These are phyloP conservation scores for Neofusicoccum parvum DNA, from an alignment of 2,329 filamentous ascomycete genomes.

Conservation along the genomic window DNA sequence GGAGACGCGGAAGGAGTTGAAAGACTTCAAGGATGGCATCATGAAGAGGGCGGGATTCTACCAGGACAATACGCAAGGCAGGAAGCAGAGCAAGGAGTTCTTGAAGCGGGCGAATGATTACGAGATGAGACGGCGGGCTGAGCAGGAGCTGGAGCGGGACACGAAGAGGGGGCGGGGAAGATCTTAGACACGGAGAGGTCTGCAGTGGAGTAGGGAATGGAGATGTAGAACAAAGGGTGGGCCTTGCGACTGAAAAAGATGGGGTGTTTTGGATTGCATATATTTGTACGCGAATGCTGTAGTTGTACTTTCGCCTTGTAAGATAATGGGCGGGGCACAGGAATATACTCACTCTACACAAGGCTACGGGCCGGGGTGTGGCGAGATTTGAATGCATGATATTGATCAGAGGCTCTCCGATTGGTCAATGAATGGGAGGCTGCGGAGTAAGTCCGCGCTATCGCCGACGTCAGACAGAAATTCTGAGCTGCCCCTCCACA, in stretches of 20 bases:
- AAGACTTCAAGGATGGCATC: slow-evolving; percentile 14
- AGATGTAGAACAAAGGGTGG: neutral
- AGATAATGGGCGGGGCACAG: neutral
- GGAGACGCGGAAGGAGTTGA: slow-evolving; percentile 1
- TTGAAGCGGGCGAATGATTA: slow-evolving; percentile 16
- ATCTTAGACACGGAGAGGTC: neutral
- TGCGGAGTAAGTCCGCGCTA: neutral
- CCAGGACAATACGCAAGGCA: neutral
- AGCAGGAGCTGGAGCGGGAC: slow-evolving; percentile 8
- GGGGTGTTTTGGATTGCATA: neutral
- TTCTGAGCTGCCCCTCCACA: slow-evolving; percentile 10
- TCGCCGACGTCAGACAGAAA: slow-evolving; percentile 1
- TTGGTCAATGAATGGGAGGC: neutral
- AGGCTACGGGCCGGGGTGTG: neutral
- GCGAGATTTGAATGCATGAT: neutral
- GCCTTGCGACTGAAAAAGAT: neutral
- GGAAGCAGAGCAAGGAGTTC: slow-evolving; percentile 12
- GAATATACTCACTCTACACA: neutral
- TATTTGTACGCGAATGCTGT: neutral
- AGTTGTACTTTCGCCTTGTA: neutral
- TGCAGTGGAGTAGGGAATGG: neutral
- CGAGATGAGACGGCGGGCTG: slow-evolving; percentile 19
- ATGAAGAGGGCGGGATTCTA: slow-evolving; percentile 13
- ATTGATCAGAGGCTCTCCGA: neutral
- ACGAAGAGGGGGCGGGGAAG: neutral